A percentile compares a stretch with the other conserved stretches of the same genome.
Evolutionary conservation across 257 asterid species (phyloP).

Genomic region (Petunia axillaris): DNA sequence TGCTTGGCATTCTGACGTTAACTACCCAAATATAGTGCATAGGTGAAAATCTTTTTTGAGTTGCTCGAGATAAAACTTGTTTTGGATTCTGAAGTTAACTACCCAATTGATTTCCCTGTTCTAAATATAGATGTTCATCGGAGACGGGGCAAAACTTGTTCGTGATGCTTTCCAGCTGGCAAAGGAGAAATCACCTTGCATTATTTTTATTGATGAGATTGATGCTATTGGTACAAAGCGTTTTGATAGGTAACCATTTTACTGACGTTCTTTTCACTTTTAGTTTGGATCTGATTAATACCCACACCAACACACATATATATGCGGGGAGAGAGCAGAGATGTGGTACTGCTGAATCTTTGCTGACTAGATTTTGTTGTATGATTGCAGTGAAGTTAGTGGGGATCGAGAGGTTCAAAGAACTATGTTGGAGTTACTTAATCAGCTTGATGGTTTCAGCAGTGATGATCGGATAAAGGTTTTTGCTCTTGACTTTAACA

Average conservation of each 20-base stretch:
- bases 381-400: slow-evolving; percentile 75
- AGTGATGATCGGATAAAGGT: slow-evolving; percentile 91
- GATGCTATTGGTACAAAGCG: slow-evolving; percentile 96
- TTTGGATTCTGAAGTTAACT: slow-evolving; percentile 7
- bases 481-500: slow-evolving; percentile 5
- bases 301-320: background rate
- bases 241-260: slow-evolving; percentile 61
- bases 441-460: slow-evolving; percentile 96
- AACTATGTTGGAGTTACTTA: slow-evolving; percentile 89
- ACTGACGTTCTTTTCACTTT: background rate
- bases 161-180: slow-evolving; percentile 95
- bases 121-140: slow-evolving; percentile 75
- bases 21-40: slow-evolving; percentile 12
- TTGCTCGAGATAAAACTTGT: background rate
- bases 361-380: slow-evolving; percentile 22
- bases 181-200: slow-evolving; percentile 92
- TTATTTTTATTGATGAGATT: slow-evolving; percentile 90
- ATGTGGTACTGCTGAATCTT: background rate
- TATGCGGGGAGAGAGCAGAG: background rate
- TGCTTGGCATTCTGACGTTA: background rate
- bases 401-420: slow-evolving; percentile 94
- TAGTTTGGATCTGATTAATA: background rate
- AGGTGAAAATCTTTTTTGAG: too few relatives aligned
- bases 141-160: slow-evolving; percentile 88
- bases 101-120: slow-evolving; percentile 11